Conservation (phyloP, 2,329 filamentous ascomycete species). For the Clonostachys byssicola region DNA sequence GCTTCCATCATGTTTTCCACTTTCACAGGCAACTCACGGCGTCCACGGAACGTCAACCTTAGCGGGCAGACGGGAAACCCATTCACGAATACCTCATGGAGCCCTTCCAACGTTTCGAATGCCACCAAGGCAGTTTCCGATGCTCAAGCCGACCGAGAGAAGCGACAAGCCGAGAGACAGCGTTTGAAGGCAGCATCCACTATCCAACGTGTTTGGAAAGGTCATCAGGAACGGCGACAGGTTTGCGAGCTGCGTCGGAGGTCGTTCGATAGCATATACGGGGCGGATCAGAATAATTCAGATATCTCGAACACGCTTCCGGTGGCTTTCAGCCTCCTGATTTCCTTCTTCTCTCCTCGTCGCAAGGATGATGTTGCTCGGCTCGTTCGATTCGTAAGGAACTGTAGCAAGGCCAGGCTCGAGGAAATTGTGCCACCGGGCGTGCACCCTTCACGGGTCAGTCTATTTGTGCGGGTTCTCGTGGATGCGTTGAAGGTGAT, state of each 20-base stretch:
- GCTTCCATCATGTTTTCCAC: conserved; percentile 71
- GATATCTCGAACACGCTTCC: conserved; percentile 21
- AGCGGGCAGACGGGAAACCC: conserved; percentile 81
- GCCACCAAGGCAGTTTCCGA: conserved; percentile 76
- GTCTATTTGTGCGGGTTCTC: not conserved
- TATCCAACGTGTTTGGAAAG: conserved; percentile 82
- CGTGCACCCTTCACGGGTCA: not conserved
- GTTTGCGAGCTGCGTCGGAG: conserved; percentile 54
- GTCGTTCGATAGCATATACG: conserved; percentile 60
- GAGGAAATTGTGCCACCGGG: not conserved
- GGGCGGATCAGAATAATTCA: conserved; percentile 9
- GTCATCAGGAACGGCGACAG: conserved; percentile 58
- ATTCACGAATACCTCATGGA: conserved; percentile 63
- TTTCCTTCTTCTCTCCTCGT: conserved; percentile 42
- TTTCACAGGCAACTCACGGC: conserved; percentile 84
- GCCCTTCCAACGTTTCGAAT: conserved; percentile 51
- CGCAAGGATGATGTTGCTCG: conserved; percentile 42
- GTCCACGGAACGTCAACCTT: conserved; percentile 88
- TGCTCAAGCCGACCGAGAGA: conserved; percentile 80
- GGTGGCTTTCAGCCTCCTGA: conserved; percentile 39
- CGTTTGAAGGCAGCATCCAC: conserved; percentile 67
- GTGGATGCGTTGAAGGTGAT: not conserved
- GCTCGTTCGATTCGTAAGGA: conserved; percentile 38
- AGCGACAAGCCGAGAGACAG: conserved; percentile 77
- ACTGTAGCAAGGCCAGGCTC: conserved; percentile 19